These are phyloP conservation scores for Phlegmacium glaucopus DNA, from an alignment of 768 basidiomycete species.

Conservation along the genomic window DNA sequence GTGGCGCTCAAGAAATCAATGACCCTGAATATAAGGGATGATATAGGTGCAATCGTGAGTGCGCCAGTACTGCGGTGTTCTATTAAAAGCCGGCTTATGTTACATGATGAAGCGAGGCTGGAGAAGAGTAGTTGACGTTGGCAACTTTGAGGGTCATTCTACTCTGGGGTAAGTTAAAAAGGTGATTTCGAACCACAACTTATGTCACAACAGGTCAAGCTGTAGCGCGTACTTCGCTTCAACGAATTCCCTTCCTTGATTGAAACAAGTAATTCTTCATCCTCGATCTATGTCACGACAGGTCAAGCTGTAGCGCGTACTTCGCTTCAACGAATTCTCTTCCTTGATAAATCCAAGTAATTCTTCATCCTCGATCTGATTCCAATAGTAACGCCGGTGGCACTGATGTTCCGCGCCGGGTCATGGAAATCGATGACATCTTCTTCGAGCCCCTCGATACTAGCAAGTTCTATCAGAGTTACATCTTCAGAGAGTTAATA, in stretches of 20 bases:
- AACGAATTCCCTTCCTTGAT: too few species aligned
- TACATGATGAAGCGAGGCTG: too few species aligned
- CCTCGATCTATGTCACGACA: constrained; percentile 73
- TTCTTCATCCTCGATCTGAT: constrained; percentile 40
- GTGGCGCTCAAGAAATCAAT: too few species aligned
- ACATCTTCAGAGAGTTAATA: neutral
- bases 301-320: constrained; percentile 75
- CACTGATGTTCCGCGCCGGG: constrained; percentile 8
- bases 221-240: too few species aligned
- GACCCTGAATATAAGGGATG: too few species aligned
- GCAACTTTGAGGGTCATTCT: neutral
- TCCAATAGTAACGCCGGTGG: constrained; percentile 36
- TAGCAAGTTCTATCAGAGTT: constrained; percentile 15
- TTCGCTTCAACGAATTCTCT: constrained; percentile 55
- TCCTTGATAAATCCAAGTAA: constrained; percentile 34
- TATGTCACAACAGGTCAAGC: too few species aligned
- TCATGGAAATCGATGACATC: constrained; percentile 41
- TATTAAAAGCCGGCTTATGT: too few species aligned
- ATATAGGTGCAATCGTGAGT: too few species aligned
- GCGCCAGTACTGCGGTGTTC: too few species aligned
- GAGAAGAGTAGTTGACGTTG: too few species aligned
- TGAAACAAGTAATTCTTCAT: too few species aligned
- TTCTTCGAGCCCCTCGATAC: constrained; percentile 55
- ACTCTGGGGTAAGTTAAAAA: neutral
- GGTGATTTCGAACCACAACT: constrained; percentile 40